Base-by-base conservation (phyloP, 768 basidiomycete species). In the Pleurotus tuoliensis region DNA sequence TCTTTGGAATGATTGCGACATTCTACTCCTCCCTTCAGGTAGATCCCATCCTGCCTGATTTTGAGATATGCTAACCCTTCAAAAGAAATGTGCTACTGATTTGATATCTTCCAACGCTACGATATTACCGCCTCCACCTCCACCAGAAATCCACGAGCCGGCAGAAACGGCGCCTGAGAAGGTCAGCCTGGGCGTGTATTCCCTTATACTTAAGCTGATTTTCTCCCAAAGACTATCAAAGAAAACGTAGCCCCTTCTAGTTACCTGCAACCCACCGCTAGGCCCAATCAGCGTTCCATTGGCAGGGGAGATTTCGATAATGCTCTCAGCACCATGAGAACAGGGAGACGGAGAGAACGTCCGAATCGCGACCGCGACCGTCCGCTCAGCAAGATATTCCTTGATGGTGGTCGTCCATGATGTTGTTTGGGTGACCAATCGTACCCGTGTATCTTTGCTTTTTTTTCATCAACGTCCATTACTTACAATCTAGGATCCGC, bases 281-380 rank as follows among this genome's bases (percentile, higher is more conserved):
- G 18, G 61, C 69, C 6, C 68, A 58, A 12, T 78, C 80, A 1
- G 49, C 73, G 72, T 34, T 87, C 90, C 1, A 66, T 90, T 58
- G 84, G 86, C 5, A 82, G 87, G 38, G 94, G 94, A 8, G 88
- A 88, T 55, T 71, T 96, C 30, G 93, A 98, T 61, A 82, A 90
- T 63, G 90, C 89, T 1, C 88, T 98, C 40, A 84, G 89, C 15
- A 92, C 86, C 59, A 81, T 94, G 75, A 81, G 82, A 44, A 82
- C 80, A 47, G 92, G 85, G 37, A 82, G 77, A 66, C 75, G 82
- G 46, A 74, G 83, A 58, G 71, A 69, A 24, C 76, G 82, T 46
- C 74, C 75, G 16, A 63, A 66, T 8, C 51, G 51, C 5, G 51
- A 52, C 6, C 51, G 51, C 5, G 51, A 52, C 13, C 74, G 85